Base-by-base conservation (phyloP, 176 grass and related monocot species). In the Lolium perenne region DNA sequence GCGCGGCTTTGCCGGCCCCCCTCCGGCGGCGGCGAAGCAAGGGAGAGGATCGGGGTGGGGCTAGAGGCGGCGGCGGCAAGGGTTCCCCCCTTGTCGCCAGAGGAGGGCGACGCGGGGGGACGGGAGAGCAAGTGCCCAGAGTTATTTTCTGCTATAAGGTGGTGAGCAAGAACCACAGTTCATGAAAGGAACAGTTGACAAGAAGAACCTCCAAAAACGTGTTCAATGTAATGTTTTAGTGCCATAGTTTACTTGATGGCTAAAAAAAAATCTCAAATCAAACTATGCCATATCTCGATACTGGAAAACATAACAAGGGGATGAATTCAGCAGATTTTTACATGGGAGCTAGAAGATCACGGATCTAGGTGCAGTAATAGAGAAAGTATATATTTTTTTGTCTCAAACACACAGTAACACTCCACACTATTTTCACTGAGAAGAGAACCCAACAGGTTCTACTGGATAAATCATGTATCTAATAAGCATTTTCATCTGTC, bases 121-220 rank as follows among this genome's bases (percentile, higher is more conserved):
- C n/a, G n/a, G n/a, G n/a, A n/a, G n/a, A n/a, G 67, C 85, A 81
- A 10, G 45, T 81, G 45, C 26, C 14, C 59, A 22, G 23, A 77
- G 35, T 71, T 45, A 4, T 22, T 89, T 43, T 81, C 64, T 14
- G 8, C 63, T 78, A 73, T 51, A 47, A 51, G 16, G 58, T 48
- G 51, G 26, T 23, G 47, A 25, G 21, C 32, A 73, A 48, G 69
- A 65, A 66, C 66, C 76, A 0, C 20, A 25, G 75, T 50, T 72
- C 15, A 66, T 71, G 54, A 80, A 25, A 60, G 10, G 66, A 60
- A 72, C 20, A 18, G 41, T 61, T 62, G 43, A 62, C 66, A 40
- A 8, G 48, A 7, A 53, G 48, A 40, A 38, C n/a, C 78, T 80
- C 43, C 15, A 43, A 38, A 49, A 63, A 79, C 26, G 48, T 54